These are phyloP conservation scores for Ramaria sp. DNA, from an alignment of 768 basidiomycete genomes.

Conservation along the genomic window DNA sequence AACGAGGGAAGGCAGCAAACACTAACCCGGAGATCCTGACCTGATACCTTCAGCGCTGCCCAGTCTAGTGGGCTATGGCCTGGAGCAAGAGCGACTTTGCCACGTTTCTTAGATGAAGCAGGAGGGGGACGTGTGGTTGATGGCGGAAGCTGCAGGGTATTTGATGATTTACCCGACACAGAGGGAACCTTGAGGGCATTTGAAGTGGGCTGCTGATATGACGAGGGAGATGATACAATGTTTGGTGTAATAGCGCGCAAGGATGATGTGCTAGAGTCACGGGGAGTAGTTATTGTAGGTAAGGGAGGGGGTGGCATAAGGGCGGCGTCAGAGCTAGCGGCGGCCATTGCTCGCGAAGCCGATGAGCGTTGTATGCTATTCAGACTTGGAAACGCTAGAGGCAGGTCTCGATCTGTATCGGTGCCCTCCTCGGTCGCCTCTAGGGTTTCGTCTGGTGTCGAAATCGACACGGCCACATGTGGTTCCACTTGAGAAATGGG, in stretches of 20 bases:
- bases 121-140: conserved; percentile 50
- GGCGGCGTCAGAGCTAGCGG: conserved; percentile 44
- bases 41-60: conserved; percentile 79
- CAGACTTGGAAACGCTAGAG: conserved; percentile 66
- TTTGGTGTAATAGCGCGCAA: conserved; percentile 22
- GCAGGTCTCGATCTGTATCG: conserved; percentile 39
- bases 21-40: conserved; percentile 62
- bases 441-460: neutral
- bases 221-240: conserved; percentile 13
- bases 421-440: conserved; percentile 20
- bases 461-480: neutral
- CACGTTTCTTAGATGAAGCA: conserved; percentile 45
- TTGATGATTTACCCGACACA: neutral
- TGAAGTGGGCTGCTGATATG: neutral
- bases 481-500: neutral
- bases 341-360: conserved; percentile 23
- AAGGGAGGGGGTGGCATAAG: conserved; percentile 35
- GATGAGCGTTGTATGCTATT: conserved; percentile 57
- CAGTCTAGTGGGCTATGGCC: conserved; percentile 91
- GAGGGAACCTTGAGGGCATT: neutral
- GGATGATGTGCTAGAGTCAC: conserved; percentile 12
- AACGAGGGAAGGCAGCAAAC: neutral
- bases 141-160: conserved; percentile 42
- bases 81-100: conserved; percentile 83
- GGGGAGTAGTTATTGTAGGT: conserved; percentile 25